Percentiles rank a stretch among this genome's conserved stretches.
phyloP scores from a whole-genome alignment of 805 yeast species.

The Saturnispora sanitii region DNA sequence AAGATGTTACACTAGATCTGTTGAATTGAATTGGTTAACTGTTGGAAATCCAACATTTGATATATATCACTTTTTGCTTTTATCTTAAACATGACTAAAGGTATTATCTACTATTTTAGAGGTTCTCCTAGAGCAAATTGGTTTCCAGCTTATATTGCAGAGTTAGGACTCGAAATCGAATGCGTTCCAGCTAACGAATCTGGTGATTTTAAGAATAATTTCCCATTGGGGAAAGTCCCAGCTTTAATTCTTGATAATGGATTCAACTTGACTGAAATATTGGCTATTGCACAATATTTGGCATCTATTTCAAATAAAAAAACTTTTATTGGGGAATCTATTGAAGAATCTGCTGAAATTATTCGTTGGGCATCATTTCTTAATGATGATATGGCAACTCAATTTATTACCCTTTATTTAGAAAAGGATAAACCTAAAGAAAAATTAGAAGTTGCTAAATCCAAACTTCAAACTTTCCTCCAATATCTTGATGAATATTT shows the following conservation, averaged over 20 bases:
- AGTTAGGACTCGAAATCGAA: conserved; percentile 1
- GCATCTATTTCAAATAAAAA: background rate
- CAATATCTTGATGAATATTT: conserved; percentile 5
- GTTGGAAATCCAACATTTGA: too few species aligned
- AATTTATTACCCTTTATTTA: background rate
- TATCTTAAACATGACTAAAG: conserved; percentile 9
- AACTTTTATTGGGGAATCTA: conserved; percentile 48
- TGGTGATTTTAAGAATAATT: background rate
- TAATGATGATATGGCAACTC: conserved; percentile 41
- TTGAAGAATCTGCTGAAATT: conserved; percentile 50
- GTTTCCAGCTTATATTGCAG: conserved; percentile 1
- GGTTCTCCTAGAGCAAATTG: conserved; percentile 6
- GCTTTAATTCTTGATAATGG: conserved; percentile 6
- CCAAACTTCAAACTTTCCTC: background rate
- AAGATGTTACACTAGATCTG: too few species aligned
- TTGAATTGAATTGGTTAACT: too few species aligned
- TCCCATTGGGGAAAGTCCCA: conserved; percentile 6
- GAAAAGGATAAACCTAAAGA: background rate
- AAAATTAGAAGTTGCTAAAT: background rate
- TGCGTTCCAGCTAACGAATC: background rate
- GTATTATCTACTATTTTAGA: conserved; percentile 8
- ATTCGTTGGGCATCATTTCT: conserved; percentile 67
- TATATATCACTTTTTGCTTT: too few species aligned
- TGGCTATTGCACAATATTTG: conserved; percentile 6
- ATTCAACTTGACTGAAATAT: conserved; percentile 5